Evolutionary conservation across 805 yeast genomes (phyloP).

Genomic region (Cyberlindnera subsufficiens): DNA sequence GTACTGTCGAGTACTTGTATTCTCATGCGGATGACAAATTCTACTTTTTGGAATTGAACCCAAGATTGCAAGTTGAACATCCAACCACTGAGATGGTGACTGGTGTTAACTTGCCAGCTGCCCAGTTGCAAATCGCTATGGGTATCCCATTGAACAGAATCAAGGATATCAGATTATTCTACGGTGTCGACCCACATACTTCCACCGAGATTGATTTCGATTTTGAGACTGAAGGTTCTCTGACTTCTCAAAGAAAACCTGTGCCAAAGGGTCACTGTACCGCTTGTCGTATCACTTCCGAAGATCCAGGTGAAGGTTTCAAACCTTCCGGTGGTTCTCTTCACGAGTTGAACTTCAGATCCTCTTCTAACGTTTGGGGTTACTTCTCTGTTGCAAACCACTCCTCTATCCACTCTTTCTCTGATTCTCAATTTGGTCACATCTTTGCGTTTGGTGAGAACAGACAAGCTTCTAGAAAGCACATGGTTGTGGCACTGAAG

Average conservation of each 20-base stretch:
- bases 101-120: conserved; percentile 97
- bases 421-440: conserved; percentile 98
- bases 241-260: conserved; percentile 83
- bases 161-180: conserved; percentile 83
- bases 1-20: conserved; percentile 96
- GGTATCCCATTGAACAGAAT: conserved; percentile 97
- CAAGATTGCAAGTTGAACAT: conserved; percentile 99
- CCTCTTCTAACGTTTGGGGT: conserved; percentile 99
- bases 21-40: conserved; percentile 92
- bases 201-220: conserved; percentile 87
- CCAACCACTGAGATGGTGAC: conserved; percentile 99
- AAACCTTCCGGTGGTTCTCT: conserved; percentile 97
- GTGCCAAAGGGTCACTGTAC: conserved; percentile 98
- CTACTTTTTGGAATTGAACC: conserved; percentile 94
- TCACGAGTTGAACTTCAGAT: conserved; percentile 94
- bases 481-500: conserved; percentile 97
- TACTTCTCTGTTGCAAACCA: conserved; percentile 95
- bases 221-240: conserved; percentile 66
- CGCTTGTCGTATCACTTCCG: conserved; percentile 98
- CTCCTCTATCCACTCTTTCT: conserved; percentile 95
- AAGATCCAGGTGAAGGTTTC: conserved; percentile 99
- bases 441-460: conserved; percentile 98
- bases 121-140: conserved; percentile 98
- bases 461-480: conserved; percentile 95
- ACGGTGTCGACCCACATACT: conserved; percentile 95